Percentiles rank a stretch among this genome's conserved stretches.
These are phyloP conservation scores for Brettanomyces custersianus DNA, from an alignment of 805 yeast genomes.

Conservation along the genomic window DNA sequence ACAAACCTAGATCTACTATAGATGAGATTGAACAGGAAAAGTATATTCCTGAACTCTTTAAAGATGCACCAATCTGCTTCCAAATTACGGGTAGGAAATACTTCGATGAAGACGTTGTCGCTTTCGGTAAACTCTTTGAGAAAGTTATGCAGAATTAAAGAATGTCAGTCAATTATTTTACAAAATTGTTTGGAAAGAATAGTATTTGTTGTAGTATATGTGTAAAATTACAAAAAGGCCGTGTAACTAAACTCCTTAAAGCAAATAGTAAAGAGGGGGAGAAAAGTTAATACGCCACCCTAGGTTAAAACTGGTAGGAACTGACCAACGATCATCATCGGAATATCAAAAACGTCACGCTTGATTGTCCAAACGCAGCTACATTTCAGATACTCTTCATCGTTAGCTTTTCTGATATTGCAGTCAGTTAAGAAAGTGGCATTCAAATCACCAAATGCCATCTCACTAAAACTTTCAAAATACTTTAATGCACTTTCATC, in stretches of 20 bases:
- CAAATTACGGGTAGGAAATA: slow-evolving; percentile 48
- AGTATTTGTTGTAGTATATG: no score
- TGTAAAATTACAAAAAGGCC: no score
- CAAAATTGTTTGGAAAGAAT: no score
- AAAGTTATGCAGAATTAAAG: slow-evolving; percentile 15
- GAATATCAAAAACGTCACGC: slow-evolving; percentile 75
- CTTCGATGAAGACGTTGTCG: slow-evolving; percentile 46
- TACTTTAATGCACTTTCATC: slow-evolving; percentile 66
- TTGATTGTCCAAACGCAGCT: slow-evolving; percentile 82
- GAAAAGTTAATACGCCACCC: not conserved
- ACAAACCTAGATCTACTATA: slow-evolving; percentile 34
- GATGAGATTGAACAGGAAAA: slow-evolving; percentile 40
- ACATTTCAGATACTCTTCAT: slow-evolving; percentile 41
- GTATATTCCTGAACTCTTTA: slow-evolving; percentile 38
- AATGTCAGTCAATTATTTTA: not conserved
- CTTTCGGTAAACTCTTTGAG: slow-evolving; percentile 24
- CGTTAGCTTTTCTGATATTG: slow-evolving; percentile 30
- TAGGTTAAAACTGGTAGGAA: slow-evolving; percentile 50
- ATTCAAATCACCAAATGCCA: slow-evolving; percentile 61
- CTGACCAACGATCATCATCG: slow-evolving; percentile 78
- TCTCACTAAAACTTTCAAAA: slow-evolving; percentile 59
- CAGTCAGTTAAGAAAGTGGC: slow-evolving; percentile 44
- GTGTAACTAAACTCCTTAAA: no score
- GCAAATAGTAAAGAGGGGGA: no score
- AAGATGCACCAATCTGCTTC: slow-evolving; percentile 46